phyloP scores from a whole-genome alignment of 176 grass and related monocot species.

The Carex pumila region DNA sequence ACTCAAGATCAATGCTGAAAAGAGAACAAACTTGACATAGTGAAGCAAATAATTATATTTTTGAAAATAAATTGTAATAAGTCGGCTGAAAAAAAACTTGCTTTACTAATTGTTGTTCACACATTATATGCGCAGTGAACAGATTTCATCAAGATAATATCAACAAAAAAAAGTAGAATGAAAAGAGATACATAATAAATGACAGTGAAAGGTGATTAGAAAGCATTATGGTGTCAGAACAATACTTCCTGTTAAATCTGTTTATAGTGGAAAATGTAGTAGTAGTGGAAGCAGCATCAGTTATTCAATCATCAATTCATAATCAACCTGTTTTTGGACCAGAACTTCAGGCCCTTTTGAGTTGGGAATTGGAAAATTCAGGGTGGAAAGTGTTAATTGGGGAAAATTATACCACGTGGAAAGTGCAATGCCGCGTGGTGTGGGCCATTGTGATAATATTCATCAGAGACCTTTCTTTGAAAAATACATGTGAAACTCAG shows the following conservation, averaged over 20 bases:
- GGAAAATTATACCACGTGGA: background rate
- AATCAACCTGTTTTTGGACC: background rate
- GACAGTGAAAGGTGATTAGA: slow-evolving; percentile 6
- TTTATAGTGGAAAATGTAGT: slow-evolving; percentile 9
- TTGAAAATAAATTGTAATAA: background rate
- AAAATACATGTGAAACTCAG: background rate
- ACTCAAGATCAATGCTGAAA: background rate
- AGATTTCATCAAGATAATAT: background rate
- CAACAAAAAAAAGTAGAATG: background rate
- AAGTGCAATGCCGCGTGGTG: background rate
- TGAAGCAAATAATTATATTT: background rate
- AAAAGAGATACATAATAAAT: background rate
- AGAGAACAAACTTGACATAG: background rate
- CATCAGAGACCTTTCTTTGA: background rate
- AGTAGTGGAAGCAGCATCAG: slow-evolving; percentile 4
- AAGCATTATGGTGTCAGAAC: slow-evolving; percentile 8
- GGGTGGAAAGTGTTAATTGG: slow-evolving; percentile 6
- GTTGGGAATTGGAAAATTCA: background rate
- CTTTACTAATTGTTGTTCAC: background rate
- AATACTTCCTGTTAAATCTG: background rate
- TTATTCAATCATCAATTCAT: slow-evolving; percentile 20
- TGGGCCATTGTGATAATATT: background rate
- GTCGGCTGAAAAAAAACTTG: background rate
- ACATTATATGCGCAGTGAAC: background rate
- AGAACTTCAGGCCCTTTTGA: background rate